Conservation (phyloP, 768 basidiomycete species). For the Pholiota molesta region DNA sequence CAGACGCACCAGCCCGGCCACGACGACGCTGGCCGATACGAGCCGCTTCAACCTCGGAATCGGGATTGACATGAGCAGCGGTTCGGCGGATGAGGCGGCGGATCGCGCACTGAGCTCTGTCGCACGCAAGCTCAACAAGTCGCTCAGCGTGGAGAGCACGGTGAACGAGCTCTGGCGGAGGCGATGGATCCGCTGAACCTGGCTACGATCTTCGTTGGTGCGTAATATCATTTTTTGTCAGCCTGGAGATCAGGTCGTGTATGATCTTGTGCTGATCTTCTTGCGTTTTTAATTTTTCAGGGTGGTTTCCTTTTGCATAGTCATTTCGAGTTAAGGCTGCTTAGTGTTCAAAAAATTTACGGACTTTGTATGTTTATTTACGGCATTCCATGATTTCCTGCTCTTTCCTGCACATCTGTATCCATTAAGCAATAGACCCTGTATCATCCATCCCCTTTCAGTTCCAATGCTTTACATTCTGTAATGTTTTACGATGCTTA, state of each 20-base stretch:
- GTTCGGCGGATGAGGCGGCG: slow-evolving; percentile 81
- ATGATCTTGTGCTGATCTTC: neutral
- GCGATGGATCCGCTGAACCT: slow-evolving; percentile 81
- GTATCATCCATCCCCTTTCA: neutral
- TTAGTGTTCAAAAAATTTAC: too few relatives aligned
- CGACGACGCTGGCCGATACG: slow-evolving; percentile 24
- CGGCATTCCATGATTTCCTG: neutral
- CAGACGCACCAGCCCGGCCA: slow-evolving; percentile 32
- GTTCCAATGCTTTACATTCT: neutral
- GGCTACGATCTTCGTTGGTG: slow-evolving; percentile 61
- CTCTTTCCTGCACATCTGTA: neutral
- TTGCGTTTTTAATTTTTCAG: neutral
- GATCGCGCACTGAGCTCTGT: slow-evolving; percentile 87
- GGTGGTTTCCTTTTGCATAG: neutral
- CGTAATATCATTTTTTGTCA: neutral
- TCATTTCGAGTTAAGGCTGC: neutral
- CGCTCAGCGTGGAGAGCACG: slow-evolving; percentile 88
- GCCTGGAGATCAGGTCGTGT: slow-evolving; percentile 15
- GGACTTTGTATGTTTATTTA: too few relatives aligned
- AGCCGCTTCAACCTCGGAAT: slow-evolving; percentile 42
- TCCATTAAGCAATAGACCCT: neutral
- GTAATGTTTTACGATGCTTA: too few relatives aligned
- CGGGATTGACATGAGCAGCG: slow-evolving; percentile 65
- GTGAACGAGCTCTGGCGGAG: slow-evolving; percentile 92
- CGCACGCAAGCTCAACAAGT: slow-evolving; percentile 78